Evolutionary conservation across 2,329 filamentous ascomycete genomes (phyloP).

Genomic region (Colletotrichum orbiculare): DNA sequence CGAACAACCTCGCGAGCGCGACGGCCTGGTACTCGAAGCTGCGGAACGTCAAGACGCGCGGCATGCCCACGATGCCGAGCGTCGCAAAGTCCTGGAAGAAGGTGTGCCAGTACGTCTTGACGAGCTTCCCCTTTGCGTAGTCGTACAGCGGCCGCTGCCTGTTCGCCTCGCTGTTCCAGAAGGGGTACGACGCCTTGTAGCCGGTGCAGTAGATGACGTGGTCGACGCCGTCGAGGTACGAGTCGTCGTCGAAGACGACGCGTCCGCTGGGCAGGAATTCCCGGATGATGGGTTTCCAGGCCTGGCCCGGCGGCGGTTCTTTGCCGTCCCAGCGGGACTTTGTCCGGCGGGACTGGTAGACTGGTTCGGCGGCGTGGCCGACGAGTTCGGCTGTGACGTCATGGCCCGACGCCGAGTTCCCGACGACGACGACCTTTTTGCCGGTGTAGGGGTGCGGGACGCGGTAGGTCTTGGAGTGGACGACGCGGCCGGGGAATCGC

Average conservation of each 20-base stretch:
- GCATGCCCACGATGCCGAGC: constrained; percentile 63
- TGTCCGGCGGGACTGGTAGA: constrained; percentile 64
- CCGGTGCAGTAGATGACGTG: constrained; percentile 56
- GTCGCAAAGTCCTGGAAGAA: constrained; percentile 61
- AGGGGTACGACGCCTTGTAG: constrained; percentile 56
- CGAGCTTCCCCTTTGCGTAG: constrained; percentile 56
- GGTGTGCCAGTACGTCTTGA: constrained; percentile 62
- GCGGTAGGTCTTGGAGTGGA: constrained; percentile 60
- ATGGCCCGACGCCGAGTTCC: constrained; percentile 57
- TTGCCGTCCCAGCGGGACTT: constrained; percentile 62
- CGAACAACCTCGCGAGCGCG: constrained; percentile 61
- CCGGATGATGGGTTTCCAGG: constrained; percentile 64
- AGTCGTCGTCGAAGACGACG: constrained; percentile 55
- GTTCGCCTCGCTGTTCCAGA: constrained; percentile 59
- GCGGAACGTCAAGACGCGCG: constrained; percentile 62
- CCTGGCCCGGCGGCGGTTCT: constrained; percentile 57
- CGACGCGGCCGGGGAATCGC: constrained; percentile 52
- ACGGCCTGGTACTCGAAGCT: constrained; percentile 68
- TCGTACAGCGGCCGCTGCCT: constrained; percentile 60
- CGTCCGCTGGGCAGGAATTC: constrained; percentile 55
- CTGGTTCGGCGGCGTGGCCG: constrained; percentile 50
- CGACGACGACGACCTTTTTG: constrained; percentile 52
- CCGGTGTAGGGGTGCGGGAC: constrained; percentile 46
- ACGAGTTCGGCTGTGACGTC: constrained; percentile 53
- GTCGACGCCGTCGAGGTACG: constrained; percentile 50